Evolutionary conservation across 306 rosid species (phyloP).

Genomic region (Trifolium subterraneum): DNA sequence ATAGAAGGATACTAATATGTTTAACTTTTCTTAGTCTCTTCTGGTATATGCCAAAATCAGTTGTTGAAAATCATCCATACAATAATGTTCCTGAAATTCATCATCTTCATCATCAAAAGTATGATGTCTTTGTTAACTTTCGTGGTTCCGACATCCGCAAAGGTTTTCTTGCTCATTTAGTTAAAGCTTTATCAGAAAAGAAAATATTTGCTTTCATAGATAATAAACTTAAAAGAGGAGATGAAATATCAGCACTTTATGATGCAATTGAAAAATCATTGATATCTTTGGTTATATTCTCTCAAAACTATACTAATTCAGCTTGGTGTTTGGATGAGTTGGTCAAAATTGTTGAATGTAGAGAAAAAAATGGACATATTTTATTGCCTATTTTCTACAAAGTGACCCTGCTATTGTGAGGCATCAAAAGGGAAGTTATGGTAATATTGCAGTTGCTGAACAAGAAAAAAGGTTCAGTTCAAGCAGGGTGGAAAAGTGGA

Average conservation of each 20-base stretch:
- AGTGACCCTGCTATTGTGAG: conserved; percentile 11
- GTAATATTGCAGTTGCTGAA: not conserved
- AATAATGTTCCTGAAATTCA: too few species aligned
- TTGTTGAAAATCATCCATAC: too few species aligned
- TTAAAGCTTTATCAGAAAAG: not conserved
- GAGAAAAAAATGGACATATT: not conserved
- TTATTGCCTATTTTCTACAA: conserved; percentile 31
- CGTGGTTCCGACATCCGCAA: conserved; percentile 2
- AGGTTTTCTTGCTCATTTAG: conserved; percentile 26
- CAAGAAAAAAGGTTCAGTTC: not conserved
- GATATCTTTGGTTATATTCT: conserved; percentile 25
- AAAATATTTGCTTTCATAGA: conserved; percentile 15
- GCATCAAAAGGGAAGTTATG: not conserved
- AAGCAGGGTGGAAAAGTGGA: not conserved
- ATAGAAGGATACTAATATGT: too few species aligned
- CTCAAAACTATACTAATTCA: conserved; percentile 7
- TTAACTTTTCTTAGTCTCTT: too few species aligned
- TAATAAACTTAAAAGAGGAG: conserved; percentile 10
- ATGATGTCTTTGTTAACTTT: conserved; percentile 26
- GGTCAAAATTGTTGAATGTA: conserved; percentile 15
- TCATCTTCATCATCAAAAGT: not conserved
- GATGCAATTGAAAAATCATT: conserved; percentile 18
- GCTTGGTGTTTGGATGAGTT: conserved; percentile 34
- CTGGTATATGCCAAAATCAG: too few species aligned
- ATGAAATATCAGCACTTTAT: conserved; percentile 14